These are phyloP conservation scores for Metschnikowia baotianmanensis DNA, from an alignment of 805 yeast genomes.

Conservation along the genomic window DNA sequence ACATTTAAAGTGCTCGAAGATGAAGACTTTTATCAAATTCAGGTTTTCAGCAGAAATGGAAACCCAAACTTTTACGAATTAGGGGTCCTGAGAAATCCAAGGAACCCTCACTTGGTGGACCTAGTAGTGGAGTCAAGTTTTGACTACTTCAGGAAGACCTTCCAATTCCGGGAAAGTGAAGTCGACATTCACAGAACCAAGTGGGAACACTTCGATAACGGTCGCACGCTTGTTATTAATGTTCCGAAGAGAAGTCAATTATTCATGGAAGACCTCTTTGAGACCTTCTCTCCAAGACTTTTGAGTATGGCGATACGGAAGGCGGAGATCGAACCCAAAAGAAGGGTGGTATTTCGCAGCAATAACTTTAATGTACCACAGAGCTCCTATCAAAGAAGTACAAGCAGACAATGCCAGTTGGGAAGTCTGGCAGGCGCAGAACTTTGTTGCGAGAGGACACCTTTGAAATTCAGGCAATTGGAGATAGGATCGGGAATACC, in stretches of 20 bases:
- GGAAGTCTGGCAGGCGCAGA: no score
- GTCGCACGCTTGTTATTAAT: constrained; percentile 34
- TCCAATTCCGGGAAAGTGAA: constrained; percentile 30
- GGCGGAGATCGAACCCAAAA: no score
- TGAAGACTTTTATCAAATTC: constrained; percentile 34
- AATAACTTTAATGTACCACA: no score
- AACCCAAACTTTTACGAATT: constrained; percentile 36
- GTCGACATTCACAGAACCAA: constrained; percentile 32
- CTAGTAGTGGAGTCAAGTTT: constrained; percentile 20
- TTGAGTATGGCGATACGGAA: no score
- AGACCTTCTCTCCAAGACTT: constrained; percentile 15
- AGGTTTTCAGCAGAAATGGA: constrained; percentile 35
- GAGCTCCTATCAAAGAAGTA: no score
- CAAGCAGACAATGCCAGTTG: no score
- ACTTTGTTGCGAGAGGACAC: no score
- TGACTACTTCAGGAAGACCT: constrained; percentile 32
- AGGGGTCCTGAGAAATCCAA: constrained; percentile 15
- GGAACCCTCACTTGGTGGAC: constrained; percentile 13
- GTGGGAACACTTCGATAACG: constrained; percentile 31
- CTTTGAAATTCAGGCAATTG: no score
- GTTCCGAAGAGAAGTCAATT: constrained; percentile 30
- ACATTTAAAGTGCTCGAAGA: constrained; percentile 37
- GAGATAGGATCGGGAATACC: no score
- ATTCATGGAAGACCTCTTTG: constrained; percentile 18
- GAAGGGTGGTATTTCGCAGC: no score